Evolutionary conservation across 805 yeast genomes (phyloP).

Genomic region (Yarrowia osloensis): DNA sequence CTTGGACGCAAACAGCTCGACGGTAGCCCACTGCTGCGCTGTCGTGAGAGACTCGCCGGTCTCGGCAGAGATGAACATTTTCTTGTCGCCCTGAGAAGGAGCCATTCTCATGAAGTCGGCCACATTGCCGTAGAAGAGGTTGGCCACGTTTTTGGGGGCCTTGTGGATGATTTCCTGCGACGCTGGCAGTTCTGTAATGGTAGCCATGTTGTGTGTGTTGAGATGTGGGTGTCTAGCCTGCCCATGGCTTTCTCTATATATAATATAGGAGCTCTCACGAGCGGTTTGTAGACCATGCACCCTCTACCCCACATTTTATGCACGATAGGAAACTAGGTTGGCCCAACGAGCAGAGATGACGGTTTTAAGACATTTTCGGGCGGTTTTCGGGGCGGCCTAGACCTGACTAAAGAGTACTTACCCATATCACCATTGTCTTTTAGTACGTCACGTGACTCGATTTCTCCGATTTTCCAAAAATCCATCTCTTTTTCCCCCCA

Average conservation of each 20-base stretch:
- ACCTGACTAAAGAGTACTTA: too few relatives aligned
- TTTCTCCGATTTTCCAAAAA: too few relatives aligned
- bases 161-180: conserved; percentile 14
- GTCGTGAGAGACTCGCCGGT: conserved; percentile 1
- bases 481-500: neutral
- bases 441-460: too few relatives aligned
- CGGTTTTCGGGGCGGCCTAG: neutral
- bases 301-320: conserved; percentile 15
- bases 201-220: neutral
- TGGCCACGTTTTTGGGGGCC: conserved; percentile 32
- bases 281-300: neutral
- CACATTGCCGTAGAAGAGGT: conserved; percentile 11
- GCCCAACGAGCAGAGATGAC: neutral
- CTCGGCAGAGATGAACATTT: conserved; percentile 10
- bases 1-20: conserved; percentile 10
- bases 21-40: neutral
- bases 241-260: neutral
- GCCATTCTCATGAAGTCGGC: conserved; percentile 22
- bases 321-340: neutral
- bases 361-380: conserved; percentile 3
- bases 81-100: conserved; percentile 12
- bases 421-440: too few relatives aligned
- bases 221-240: too few relatives aligned
- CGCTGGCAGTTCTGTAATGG: neutral
- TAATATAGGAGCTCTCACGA: too few relatives aligned